Evolutionary conservation across 1,284 basidiomycete genomes (phyloP).

Genomic region (Heterobasidion occidentale): DNA sequence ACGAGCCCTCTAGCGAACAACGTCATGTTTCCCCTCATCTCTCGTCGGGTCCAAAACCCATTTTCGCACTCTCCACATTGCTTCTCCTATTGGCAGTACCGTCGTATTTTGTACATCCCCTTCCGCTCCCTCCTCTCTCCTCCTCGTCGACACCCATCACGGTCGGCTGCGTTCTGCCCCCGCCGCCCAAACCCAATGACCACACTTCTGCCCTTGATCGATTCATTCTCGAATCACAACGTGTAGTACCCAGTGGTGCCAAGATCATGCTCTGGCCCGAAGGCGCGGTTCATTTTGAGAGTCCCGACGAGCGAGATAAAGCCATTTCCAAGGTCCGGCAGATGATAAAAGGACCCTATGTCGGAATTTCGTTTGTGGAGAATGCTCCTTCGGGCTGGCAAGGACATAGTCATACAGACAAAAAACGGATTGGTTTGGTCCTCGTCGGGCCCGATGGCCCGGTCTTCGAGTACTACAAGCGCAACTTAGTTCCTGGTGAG

Average conservation of each 20-base stretch:
- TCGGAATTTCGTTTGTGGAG: conserved; percentile 68
- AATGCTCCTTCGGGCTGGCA: conserved; percentile 23
- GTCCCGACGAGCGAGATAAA: conserved; percentile 35
- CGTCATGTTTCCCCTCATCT: not conserved
- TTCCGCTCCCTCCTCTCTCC: conserved; percentile 37
- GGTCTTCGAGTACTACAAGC: conserved; percentile 64
- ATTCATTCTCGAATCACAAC: conserved; percentile 48
- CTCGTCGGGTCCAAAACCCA: conserved; percentile 3
- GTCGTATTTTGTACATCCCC: conserved; percentile 35
- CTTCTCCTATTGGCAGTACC: conserved; percentile 48
- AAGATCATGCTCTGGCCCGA: conserved; percentile 75
- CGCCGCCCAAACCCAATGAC: conserved; percentile 29
- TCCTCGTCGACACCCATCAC: conserved; percentile 41
- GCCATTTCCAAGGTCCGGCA: conserved; percentile 38
- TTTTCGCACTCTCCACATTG: conserved; percentile 28
- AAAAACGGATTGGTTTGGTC: conserved; percentile 53
- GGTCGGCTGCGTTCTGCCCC: conserved; percentile 60
- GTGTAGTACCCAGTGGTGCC: conserved; percentile 26
- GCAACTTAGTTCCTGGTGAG: conserved; percentile 68
- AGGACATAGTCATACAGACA: conserved; percentile 18
- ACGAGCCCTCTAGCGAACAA: not conserved
- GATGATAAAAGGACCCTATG: conserved; percentile 27
- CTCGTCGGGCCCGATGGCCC: conserved; percentile 31
- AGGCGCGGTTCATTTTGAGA: conserved; percentile 54
- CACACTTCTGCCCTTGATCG: conserved; percentile 38